Base-by-base conservation (phyloP, 2,329 filamentous ascomycete genomes). In the Pseudogymnoascus sp. region DNA sequence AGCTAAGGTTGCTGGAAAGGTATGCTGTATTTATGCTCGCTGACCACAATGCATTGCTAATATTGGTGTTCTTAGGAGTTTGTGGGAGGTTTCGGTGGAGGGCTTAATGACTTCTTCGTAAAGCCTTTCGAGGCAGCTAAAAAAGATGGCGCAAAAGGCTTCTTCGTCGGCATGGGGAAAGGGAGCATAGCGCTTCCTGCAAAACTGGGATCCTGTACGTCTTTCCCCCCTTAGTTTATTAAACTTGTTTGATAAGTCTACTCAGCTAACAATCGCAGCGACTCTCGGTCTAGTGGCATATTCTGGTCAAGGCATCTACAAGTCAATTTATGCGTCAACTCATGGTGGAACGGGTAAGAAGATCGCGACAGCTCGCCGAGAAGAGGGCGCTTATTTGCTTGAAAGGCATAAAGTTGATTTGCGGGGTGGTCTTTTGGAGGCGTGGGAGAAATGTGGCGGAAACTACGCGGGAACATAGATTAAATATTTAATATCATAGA, bases 1-100 rank as follows among this genome's bases (percentile, higher is more conserved):
- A 0, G 75, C 96, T 33, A 85, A 81, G 65, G 86, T 90, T 60
- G 92, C 91, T 2, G 84, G 88, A 1, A 91, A 89, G 72, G 82
- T 62, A 28, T 50, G 44, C 8, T 28, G 8, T 10, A 28, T 50
- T 17, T 15, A 1, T 28, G 23, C 6, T 50, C n/a, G 23, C 8
- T 17, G 23, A n/a, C 7, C 1, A 28, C 17, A 11, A 11, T 17
- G 3, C 4, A 23, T 26, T 28, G 15, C 44, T 50, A 21, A 50
- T 23, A 11, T 8, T 28, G 4, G 3, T 28, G 15, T 50, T 11
- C 15, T 10, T 15, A 57, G 50, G 23, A 17, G 8, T 64, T 60
- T 35, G 11, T 63, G 4, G 62, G 61, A 42, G 66, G 67, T 2
- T 28, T 67, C 4, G 59, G 60, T 31, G 66, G 65, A 3, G 66